Conservation (phyloP, 352 stramenopile genomes). For the Pythium monospermum region DNA sequence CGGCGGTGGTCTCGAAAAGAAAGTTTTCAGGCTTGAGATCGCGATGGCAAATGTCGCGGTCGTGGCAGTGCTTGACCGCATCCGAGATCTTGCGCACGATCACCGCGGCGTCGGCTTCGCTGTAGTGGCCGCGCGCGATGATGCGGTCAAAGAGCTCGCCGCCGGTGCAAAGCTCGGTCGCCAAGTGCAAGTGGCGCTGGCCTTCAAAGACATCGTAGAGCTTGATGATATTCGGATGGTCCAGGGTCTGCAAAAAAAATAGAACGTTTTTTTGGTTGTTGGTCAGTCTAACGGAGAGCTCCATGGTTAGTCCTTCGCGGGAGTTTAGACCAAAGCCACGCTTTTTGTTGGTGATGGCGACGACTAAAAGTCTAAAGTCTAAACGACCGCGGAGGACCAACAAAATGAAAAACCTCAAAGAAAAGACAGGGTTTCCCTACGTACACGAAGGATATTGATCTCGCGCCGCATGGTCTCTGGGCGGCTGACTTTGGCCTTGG, state of each 20-base stretch:
- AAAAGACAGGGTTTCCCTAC: slow-evolving; percentile 2
- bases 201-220: slow-evolving; percentile 97
- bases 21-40: slow-evolving; percentile 99
- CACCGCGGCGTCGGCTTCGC: slow-evolving; percentile 93
- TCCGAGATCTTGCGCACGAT: slow-evolving; percentile 96
- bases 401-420: not conserved
- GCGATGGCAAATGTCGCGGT: slow-evolving; percentile 95
- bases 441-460: slow-evolving; percentile 86
- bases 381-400: not conserved
- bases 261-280: not conserved
- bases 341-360: too few species aligned
- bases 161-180: slow-evolving; percentile 97
- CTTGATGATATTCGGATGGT: slow-evolving; percentile 98
- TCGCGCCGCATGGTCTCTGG: slow-evolving; percentile 94
- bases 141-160: slow-evolving; percentile 95
- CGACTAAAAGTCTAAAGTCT: not conserved
- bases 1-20: slow-evolving; percentile 88
- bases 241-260: slow-evolving; percentile 45
- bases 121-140: slow-evolving; percentile 92
- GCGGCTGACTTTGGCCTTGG: slow-evolving; percentile 94
- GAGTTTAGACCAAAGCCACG: too few species aligned
- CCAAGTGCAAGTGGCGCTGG: slow-evolving; percentile 94
- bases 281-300: too few species aligned
- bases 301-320: too few species aligned
- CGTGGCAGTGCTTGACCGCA: slow-evolving; percentile 97